Evolutionary conservation across 805 yeast species (phyloP).

Genomic region (Candida loeiensis): DNA sequence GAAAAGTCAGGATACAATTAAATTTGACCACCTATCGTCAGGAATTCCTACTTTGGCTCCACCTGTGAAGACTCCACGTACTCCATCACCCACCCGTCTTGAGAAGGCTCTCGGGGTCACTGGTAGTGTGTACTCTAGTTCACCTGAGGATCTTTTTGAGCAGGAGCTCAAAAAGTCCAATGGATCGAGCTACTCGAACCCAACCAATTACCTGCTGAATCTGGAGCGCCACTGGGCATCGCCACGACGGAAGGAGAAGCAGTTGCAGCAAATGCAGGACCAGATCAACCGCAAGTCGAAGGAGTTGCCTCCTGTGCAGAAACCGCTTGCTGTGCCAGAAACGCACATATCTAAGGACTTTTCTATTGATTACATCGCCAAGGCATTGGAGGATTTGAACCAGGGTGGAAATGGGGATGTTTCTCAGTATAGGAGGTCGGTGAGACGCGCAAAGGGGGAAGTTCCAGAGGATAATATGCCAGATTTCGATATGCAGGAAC

Average conservation of each 20-base stretch:
- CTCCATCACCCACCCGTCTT: slow-evolving; percentile 1
- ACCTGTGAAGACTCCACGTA: neutral
- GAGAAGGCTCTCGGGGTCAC: too few species aligned
- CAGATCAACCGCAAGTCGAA: slow-evolving; percentile 34
- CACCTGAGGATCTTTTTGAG: slow-evolving; percentile 15
- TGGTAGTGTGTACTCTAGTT: slow-evolving; percentile 11
- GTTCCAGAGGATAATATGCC: slow-evolving; percentile 5
- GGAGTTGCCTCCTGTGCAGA: slow-evolving; percentile 22
- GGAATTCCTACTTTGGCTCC: neutral
- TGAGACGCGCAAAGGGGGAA: slow-evolving; percentile 21
- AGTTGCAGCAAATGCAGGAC: slow-evolving; percentile 33
- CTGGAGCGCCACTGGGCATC: slow-evolving; percentile 41
- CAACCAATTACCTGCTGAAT: slow-evolving; percentile 26
- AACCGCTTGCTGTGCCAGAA: slow-evolving; percentile 22
- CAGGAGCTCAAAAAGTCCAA: slow-evolving; percentile 9
- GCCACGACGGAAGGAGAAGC: slow-evolving; percentile 36
- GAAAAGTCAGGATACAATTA: too few species aligned
- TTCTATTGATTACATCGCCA: slow-evolving; percentile 44
- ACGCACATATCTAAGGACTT: slow-evolving; percentile 42
- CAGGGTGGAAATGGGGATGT: slow-evolving; percentile 45
- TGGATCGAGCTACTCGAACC: slow-evolving; percentile 34
- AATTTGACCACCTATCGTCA: too few species aligned
- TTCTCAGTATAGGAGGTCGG: slow-evolving; percentile 37
- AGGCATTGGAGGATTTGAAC: slow-evolving; percentile 44
- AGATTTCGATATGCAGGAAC: slow-evolving; percentile 4